Evolutionary conservation across 495 filamentous ascomycete species (phyloP).

Genomic region (Hypoxylon subgilvum): DNA sequence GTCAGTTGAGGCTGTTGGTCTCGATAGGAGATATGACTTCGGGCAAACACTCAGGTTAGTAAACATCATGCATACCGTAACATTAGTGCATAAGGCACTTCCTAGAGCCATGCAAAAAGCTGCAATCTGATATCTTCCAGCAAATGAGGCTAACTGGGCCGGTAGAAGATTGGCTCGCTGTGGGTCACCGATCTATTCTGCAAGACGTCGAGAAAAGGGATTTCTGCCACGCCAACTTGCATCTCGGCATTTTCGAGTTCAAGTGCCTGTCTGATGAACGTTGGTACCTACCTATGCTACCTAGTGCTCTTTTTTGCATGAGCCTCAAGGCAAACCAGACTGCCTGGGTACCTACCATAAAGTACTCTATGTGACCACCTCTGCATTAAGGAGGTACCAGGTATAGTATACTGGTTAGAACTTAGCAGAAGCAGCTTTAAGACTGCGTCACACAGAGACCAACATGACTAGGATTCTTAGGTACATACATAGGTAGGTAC

Average conservation of each 20-base stretch:
- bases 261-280: not conserved
- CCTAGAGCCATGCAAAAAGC: slow-evolving; percentile 3
- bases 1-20: slow-evolving; percentile 23
- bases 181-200: not conserved
- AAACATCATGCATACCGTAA: slow-evolving; percentile 17
- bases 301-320: no score
- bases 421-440: no score
- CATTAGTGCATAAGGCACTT: slow-evolving; percentile 12
- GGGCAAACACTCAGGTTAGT: slow-evolving; percentile 1
- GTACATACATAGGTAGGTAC: no score
- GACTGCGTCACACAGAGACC: slow-evolving; percentile 1
- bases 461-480: not conserved
- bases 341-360: no score
- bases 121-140: slow-evolving; percentile 11
- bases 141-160: slow-evolving; percentile 21
- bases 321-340: no score
- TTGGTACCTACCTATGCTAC: no score
- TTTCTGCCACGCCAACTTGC: not conserved
- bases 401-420: no score
- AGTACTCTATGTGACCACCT: no score
- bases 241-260: not conserved
- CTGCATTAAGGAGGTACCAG: no score
- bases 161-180: slow-evolving; percentile 8
- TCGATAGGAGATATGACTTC: slow-evolving; percentile 14
- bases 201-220: not conserved